A percentile compares a stretch with the other conserved stretches of the same genome.
Evolutionary conservation across 352 stramenopile genomes (phyloP).

Genomic region (Globisporangium nunn): DNA sequence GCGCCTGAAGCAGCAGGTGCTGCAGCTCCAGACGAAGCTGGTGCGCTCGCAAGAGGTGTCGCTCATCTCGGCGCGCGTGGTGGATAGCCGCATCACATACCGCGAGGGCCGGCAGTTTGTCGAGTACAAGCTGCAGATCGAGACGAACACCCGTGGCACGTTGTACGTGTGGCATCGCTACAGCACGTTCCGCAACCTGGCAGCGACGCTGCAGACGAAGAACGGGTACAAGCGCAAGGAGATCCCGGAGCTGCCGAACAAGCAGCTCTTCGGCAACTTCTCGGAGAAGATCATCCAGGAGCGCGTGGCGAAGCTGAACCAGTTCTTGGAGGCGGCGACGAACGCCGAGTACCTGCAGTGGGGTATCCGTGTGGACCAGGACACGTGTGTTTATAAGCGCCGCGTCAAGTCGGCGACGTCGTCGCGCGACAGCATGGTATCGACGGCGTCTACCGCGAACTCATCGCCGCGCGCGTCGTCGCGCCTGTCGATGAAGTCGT

Average conservation of each 20-base stretch:
- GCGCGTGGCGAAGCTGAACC: constrained; percentile 60
- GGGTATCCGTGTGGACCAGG: constrained; percentile 68
- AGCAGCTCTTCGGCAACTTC: constrained; percentile 67
- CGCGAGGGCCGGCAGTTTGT: constrained; percentile 62
- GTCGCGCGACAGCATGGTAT: constrained; percentile 31
- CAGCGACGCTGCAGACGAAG: constrained; percentile 64
- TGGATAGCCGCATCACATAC: constrained; percentile 64
- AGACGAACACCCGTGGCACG: constrained; percentile 61
- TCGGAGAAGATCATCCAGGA: constrained; percentile 75
- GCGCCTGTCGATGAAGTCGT: constrained; percentile 62
- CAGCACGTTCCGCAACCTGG: constrained; percentile 74
- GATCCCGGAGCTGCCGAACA: constrained; percentile 67
- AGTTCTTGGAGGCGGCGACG: constrained; percentile 66
- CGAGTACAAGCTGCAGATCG: constrained; percentile 72
- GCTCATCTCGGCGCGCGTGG: constrained; percentile 60
- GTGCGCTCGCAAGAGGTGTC: constrained; percentile 59
- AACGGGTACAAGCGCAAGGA: constrained; percentile 70
- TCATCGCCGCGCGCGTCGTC: constrained; percentile 53
- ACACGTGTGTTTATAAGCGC: constrained; percentile 71
- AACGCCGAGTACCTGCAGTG: constrained; percentile 71
- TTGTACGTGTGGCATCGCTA: constrained; percentile 73
- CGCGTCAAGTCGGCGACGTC: constrained; percentile 40
- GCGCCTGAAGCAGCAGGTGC: constrained; percentile 59
- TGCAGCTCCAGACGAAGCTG: constrained; percentile 65
- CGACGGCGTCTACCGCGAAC: constrained; percentile 27